A percentile compares a stretch with the other conserved stretches of the same genome.
Conservation (phyloP, 2,329 filamentous ascomycete species). For the Rhynchosporium agropyri region DNA sequence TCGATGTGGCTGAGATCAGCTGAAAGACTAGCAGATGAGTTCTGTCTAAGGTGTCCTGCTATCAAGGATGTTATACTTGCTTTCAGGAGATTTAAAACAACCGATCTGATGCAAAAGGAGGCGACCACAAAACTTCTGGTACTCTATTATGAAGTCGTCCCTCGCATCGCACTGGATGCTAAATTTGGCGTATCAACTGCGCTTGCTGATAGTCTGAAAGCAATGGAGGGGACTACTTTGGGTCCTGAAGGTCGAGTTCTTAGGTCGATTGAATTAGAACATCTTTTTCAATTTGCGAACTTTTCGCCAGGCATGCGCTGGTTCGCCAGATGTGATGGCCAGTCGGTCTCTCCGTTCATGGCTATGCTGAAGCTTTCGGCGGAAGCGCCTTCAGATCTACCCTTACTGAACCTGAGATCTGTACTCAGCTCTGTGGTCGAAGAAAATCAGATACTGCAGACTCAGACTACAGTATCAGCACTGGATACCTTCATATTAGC, state of each 20-base stretch:
- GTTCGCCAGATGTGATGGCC: slow-evolving; percentile 74
- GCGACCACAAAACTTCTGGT: slow-evolving; percentile 76
- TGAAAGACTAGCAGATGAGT: slow-evolving; percentile 69
- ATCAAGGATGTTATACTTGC: slow-evolving; percentile 79
- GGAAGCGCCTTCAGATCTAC: slow-evolving; percentile 51
- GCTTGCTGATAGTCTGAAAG: slow-evolving; percentile 68
- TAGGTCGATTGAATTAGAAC: slow-evolving; percentile 74
- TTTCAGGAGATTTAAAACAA: slow-evolving; percentile 69
- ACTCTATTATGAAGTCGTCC: slow-evolving; percentile 83
- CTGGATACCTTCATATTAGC: slow-evolving; percentile 52
- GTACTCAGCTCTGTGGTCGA: slow-evolving; percentile 63
- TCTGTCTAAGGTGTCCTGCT: slow-evolving; percentile 75
- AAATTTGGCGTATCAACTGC: slow-evolving; percentile 86
- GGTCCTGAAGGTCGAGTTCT: slow-evolving; percentile 55
- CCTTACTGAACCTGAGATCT: slow-evolving; percentile 53
- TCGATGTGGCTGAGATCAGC: slow-evolving; percentile 70
- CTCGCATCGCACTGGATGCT: slow-evolving; percentile 76
- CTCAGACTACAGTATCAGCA: slow-evolving; percentile 46
- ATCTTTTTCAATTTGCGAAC: slow-evolving; percentile 77
- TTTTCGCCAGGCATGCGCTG: slow-evolving; percentile 85
- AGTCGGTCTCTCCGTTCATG: slow-evolving; percentile 71
- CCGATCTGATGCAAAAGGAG: slow-evolving; percentile 75
- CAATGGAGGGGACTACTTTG: slow-evolving; percentile 53
- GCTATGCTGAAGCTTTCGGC: slow-evolving; percentile 64
- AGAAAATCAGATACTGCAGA: slow-evolving; percentile 68